Percentiles rank a stretch among this genome's conserved stretches.
Conservation (phyloP, 2,329 filamentous ascomycete genomes). For the Calonectria pteridis region DNA sequence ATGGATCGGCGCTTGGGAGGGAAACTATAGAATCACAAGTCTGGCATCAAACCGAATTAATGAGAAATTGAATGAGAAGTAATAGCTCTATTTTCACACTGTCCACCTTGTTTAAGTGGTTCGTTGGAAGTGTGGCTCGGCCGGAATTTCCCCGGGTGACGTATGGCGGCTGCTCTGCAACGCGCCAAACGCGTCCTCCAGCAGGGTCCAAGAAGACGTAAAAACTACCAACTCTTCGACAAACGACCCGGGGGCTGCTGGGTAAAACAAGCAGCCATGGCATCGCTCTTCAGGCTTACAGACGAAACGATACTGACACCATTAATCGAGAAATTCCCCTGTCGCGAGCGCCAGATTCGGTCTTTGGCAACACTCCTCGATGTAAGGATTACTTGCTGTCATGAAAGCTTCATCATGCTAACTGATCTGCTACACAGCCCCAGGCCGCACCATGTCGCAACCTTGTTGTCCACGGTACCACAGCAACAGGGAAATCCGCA, state of each 20-base stretch:
- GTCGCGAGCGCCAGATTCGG: conserved; percentile 70
- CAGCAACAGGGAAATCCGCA: conserved; percentile 87
- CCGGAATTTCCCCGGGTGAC: conserved; percentile 45
- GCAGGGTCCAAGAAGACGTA: conserved; percentile 9
- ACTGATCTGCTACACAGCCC: conserved; percentile 59
- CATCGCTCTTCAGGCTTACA: conserved; percentile 63
- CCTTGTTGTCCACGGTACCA: conserved; percentile 84
- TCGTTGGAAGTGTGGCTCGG: conserved; percentile 12
- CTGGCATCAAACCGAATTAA: neutral
- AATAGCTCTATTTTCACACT: neutral
- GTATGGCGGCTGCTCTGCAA: conserved; percentile 31
- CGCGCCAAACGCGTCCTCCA: conserved; percentile 47
- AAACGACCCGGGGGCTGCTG: neutral
- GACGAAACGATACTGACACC: conserved; percentile 63
- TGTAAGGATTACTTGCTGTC: conserved; percentile 49
- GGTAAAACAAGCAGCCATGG: conserved; percentile 42
- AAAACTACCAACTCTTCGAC: conserved; percentile 26
- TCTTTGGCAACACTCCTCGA: conserved; percentile 67
- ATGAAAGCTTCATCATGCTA: conserved; percentile 3
- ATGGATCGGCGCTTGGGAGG: conserved; percentile 23
- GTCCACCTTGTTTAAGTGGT: neutral
- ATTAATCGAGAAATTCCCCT: conserved; percentile 64
- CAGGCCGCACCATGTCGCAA: conserved; percentile 77
- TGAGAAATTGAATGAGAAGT: neutral
- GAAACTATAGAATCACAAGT: neutral